Conservation (phyloP, 495 filamentous ascomycete genomes). For the Pyrenopolyporus hunteri region DNA sequence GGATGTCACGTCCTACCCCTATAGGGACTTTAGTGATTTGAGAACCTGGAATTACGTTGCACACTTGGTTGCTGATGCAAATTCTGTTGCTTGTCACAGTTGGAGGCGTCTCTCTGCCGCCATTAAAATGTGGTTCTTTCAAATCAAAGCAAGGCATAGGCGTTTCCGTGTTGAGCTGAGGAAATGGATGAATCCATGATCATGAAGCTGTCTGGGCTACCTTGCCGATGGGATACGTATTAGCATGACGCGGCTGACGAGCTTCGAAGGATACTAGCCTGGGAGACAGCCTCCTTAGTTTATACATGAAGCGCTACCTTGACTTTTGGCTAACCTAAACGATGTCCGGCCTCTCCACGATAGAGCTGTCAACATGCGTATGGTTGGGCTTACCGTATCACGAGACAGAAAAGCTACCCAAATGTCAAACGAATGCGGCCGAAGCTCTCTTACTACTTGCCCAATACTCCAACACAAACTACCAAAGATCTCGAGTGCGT, state of each 20-base stretch:
- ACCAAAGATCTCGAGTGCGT: background rate
- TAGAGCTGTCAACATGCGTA: background rate
- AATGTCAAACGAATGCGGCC: background rate
- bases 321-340: conserved; percentile 16
- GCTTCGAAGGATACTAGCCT: too few species aligned
- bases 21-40: conserved; percentile 33
- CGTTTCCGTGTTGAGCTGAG: background rate
- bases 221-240: conserved; percentile 2
- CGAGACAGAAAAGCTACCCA: conserved; percentile 1
- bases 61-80: background rate
- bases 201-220: background rate
- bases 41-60: background rate
- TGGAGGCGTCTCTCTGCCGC: background rate
- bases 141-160: background rate
- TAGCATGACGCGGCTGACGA: background rate
- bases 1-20: conserved; percentile 89
- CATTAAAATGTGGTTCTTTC: background rate
- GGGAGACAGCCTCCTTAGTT: too few species aligned
- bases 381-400: conserved; percentile 16
- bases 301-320: background rate
- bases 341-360: conserved; percentile 19
- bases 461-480: background rate
- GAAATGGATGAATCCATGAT: conserved; percentile 1
- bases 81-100: background rate
- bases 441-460: background rate